Conservation (phyloP, 2,329 filamentous ascomycete genomes). For the Blastomyces percursus region DNA sequence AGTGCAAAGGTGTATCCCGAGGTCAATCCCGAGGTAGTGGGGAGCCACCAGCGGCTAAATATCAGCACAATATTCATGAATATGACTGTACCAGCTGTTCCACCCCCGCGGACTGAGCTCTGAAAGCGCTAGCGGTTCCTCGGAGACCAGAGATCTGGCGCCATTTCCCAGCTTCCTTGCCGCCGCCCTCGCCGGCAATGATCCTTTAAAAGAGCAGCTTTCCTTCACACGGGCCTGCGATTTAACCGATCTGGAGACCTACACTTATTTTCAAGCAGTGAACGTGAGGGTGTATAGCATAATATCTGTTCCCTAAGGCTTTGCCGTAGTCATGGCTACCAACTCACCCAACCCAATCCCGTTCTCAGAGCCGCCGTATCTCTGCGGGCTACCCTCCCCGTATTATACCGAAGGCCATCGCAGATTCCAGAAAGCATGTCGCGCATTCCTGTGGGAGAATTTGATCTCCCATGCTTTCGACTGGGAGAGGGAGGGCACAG, state of each 20-base stretch:
- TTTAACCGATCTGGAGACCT: background rate
- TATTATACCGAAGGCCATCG: constrained; percentile 58
- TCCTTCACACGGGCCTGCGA: background rate
- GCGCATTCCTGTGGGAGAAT: constrained; percentile 54
- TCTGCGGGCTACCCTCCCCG: constrained; percentile 57
- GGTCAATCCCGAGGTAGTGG: constrained; percentile 1
- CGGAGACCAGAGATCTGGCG: background rate
- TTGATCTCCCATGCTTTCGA: constrained; percentile 53
- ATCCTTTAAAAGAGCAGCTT: background rate
- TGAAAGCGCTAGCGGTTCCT: background rate
- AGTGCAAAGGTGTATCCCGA: background rate
- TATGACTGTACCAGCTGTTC: background rate
- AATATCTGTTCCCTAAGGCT: constrained; percentile 5
- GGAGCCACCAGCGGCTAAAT: background rate
- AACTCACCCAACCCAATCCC: constrained; percentile 40
- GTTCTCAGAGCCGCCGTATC: constrained; percentile 63
- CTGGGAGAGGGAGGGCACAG: constrained; percentile 56
- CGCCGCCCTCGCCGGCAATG: background rate
- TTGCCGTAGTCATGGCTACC: constrained; percentile 18
- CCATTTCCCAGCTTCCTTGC: background rate
- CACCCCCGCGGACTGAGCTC: background rate
- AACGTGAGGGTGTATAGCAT: constrained; percentile 20
- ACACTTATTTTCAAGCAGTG: background rate
- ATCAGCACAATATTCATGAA: background rate
- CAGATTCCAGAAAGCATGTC: constrained; percentile 56